Conservation (phyloP, 768 basidiomycete species). For the Russula sp. region DNA sequence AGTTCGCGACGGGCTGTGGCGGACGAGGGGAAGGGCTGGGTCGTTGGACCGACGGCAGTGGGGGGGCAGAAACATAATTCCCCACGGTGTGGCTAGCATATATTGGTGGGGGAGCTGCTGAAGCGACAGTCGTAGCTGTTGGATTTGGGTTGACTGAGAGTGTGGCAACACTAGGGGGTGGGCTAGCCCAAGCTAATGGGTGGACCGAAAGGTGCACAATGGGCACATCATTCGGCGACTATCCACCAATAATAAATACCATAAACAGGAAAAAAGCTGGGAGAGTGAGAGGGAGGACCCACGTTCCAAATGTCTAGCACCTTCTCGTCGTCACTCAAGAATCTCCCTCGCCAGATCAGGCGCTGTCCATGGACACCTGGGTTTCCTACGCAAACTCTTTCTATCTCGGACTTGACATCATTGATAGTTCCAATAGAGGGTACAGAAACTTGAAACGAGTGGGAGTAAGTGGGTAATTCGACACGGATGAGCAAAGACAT, state of each 20-base stretch:
- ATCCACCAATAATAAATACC: background rate
- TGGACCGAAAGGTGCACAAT: constrained; percentile 74
- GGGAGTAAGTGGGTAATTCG: constrained; percentile 69
- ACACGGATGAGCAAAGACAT: constrained; percentile 41
- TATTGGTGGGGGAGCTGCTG: background rate
- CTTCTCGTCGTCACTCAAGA: constrained; percentile 55
- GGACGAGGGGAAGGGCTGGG: background rate
- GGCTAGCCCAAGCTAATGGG: constrained; percentile 62
- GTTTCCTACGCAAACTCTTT: constrained; percentile 48
- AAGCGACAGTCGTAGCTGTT: background rate
- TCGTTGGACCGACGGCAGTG: background rate
- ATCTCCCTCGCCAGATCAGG: constrained; percentile 68
- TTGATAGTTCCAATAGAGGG: constrained; percentile 42
- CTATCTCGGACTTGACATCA: constrained; percentile 64
- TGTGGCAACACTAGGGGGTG: constrained; percentile 37
- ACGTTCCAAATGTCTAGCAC: constrained; percentile 68
- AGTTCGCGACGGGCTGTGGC: background rate
- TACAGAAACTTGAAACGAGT: constrained; percentile 54
- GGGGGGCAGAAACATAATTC: background rate
- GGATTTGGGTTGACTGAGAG: constrained; percentile 14
- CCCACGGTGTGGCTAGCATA: background rate
- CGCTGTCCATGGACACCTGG: constrained; percentile 67
- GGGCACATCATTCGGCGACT: constrained; percentile 52
- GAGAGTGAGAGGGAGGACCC: constrained; percentile 26
- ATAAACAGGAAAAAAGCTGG: background rate